Base-by-base conservation (phyloP, 192 early-diverging fungal genomes). In the Coemansia sp. region DNA sequence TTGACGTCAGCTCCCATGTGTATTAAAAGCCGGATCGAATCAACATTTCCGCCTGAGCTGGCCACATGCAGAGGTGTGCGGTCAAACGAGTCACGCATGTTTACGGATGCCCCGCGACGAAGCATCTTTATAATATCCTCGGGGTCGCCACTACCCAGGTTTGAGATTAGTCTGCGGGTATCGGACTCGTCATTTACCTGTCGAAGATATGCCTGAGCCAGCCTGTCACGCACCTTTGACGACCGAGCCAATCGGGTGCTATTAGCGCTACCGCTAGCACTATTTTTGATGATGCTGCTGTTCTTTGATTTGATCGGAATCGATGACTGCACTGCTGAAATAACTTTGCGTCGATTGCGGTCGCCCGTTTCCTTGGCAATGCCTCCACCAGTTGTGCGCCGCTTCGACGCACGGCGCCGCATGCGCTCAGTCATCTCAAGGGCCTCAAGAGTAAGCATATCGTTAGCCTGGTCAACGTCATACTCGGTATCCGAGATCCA, bases 31-130 rank as follows among this genome's bases (percentile, higher is more conserved):
- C 57, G 55, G 19, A 71, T 64, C 2, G 38, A 56, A 5, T 59
- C 66, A n/a, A 40, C 43, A 55, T 68, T 70, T 6, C 71, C 72
- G 3, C 37, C 9, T 0, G 78, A 61, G 25, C 71, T 57, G 13
- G 71, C 78, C 15, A 80, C 59, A 10, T 74, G 66, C 33, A 80
- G 56, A 10, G 78, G 60, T n/a, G 72, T 71, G 30, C 78, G 68
- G 13, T 72, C 71, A 0, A 46, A 42, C 0, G 50, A 33, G 49
- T 80, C 78, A 9, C 23, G 9, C 0, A 56, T 48, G 25, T 72
- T 43, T 14, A 64, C 69, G 2, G 54, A 49, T 0, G 48, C 52
- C 6, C 75, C 75, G 0, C 23, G 42, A 5, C 56, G 49, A 39
- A 71, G 23, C 41, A 71, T 52, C 30, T 38, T 61, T 30, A 67